Evolutionary conservation across 768 basidiomycete genomes (phyloP).

Genomic region (Termitomyces sp.): DNA sequence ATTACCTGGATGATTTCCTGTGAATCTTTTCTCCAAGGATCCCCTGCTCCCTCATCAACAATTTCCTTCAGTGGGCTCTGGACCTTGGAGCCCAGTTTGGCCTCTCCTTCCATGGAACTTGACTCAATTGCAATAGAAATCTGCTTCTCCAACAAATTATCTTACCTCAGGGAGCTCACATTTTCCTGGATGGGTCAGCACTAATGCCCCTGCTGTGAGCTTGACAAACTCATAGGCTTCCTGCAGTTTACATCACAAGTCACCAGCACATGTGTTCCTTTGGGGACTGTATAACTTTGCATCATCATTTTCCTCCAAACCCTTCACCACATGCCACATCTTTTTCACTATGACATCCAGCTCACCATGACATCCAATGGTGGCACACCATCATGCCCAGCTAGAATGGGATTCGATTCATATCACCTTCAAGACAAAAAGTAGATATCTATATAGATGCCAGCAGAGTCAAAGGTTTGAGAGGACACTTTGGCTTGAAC

Average conservation of each 20-base stretch:
- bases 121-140: not conserved
- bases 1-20: conserved; percentile 36
- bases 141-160: not conserved
- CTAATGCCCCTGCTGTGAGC: not conserved
- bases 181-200: no score
- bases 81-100: no score
- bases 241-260: not conserved
- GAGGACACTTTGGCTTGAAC: no score
- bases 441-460: no score
- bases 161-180: not conserved
- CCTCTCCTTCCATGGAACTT: no score
- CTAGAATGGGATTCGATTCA: not conserved
- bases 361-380: no score
- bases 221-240: not conserved
- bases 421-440: no score
- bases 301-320: not conserved
- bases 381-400: not conserved
- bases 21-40: not conserved
- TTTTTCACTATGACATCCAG: not conserved
- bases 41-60: not conserved
- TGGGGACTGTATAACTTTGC: not conserved
- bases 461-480: no score
- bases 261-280: not conserved
- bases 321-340: not conserved
- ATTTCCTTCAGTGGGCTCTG: no score